These are phyloP conservation scores for Vaccinium corymbosum DNA, from an alignment of 148 eudicot genomes.

Conservation along the genomic window DNA sequence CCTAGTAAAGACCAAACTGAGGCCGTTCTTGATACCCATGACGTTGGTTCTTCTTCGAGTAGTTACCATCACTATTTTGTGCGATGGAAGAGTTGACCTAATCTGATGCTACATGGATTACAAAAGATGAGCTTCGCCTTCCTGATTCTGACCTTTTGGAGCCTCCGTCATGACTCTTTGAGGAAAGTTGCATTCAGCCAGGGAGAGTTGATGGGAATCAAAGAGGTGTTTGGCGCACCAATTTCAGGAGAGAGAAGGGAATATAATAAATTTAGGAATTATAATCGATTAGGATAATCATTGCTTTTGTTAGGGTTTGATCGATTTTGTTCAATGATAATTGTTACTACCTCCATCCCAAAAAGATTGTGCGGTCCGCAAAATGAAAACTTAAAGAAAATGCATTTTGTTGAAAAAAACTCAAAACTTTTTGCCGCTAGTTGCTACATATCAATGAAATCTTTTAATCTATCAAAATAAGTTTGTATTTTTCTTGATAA, in stretches of 20 bases:
- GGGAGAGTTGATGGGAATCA: background rate
- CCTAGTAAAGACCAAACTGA: background rate
- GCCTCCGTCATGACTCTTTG: background rate
- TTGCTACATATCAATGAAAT: no score
- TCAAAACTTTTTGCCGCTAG: no score
- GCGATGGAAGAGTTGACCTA: background rate
- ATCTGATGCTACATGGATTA: background rate
- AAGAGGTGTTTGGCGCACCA: background rate
- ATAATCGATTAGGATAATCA: background rate
- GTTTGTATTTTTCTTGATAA: no score
- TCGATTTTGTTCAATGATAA: background rate
- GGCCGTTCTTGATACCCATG: background rate
- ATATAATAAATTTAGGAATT: no score
- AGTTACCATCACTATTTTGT: background rate
- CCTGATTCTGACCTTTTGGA: background rate
- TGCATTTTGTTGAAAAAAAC: no score
- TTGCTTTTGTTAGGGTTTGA: background rate
- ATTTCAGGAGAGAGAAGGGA: background rate
- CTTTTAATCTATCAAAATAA: no score
- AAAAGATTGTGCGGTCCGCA: no score
- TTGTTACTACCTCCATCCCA: background rate
- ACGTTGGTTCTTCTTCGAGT: background rate
- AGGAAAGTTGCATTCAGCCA: background rate
- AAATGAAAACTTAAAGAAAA: no score
- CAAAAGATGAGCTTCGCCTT: background rate